These are phyloP conservation scores for Testicularia cyperi DNA, from an alignment of 1,284 basidiomycete genomes.

Conservation along the genomic window DNA sequence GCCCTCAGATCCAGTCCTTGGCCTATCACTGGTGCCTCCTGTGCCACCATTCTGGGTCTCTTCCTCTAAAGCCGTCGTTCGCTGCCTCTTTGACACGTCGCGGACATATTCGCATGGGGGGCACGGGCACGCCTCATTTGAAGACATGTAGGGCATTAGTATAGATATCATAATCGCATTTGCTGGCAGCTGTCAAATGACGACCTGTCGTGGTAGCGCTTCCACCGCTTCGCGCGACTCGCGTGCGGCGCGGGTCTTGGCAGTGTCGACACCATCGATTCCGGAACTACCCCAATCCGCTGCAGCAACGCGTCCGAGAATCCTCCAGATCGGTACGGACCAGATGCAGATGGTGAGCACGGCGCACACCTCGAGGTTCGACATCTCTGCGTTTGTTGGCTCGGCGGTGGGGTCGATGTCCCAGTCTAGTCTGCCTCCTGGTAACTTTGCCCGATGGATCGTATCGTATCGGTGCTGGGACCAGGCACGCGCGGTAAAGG, in stretches of 20 bases:
- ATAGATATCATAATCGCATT: no score
- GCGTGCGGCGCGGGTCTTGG: no score
- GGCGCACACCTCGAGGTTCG: slow-evolving; percentile 23
- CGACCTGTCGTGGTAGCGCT: no score
- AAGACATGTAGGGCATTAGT: no score
- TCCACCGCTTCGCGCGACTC: no score
- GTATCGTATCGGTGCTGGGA: slow-evolving; percentile 29
- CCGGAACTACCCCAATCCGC: slow-evolving; percentile 28
- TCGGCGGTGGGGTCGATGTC: slow-evolving; percentile 6
- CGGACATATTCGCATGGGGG: no score
- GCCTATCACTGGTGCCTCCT: no score
- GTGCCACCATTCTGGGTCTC: background rate
- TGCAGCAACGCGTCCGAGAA: slow-evolving; percentile 25
- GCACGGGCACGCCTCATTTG: no score
- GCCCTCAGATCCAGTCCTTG: no score
- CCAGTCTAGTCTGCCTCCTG: slow-evolving; percentile 32
- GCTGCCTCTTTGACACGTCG: no score
- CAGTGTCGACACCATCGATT: no score
- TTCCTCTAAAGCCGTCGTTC: background rate
- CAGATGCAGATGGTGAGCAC: slow-evolving; percentile 26
- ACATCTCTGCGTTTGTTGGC: slow-evolving; percentile 13
- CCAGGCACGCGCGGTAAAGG: slow-evolving; percentile 17
- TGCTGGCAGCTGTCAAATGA: no score
- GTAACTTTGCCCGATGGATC: slow-evolving; percentile 11
- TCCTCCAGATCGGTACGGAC: slow-evolving; percentile 26